These are phyloP conservation scores for Cyberlindnera misumaiensis DNA, from an alignment of 805 yeast species.

Conservation along the genomic window DNA sequence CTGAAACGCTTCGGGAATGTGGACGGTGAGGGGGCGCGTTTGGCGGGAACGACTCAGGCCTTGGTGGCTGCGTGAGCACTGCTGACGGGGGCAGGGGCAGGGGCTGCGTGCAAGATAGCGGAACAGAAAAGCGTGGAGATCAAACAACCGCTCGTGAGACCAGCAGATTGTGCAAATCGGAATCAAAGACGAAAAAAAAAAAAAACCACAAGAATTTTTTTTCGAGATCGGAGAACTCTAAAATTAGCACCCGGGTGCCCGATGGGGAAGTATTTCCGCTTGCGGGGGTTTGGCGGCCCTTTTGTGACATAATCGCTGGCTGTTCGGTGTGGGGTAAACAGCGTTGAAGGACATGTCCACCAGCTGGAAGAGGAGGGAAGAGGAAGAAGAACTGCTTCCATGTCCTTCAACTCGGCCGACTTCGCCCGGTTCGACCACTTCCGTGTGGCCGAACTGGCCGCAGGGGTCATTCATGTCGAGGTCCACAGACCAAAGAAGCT, in stretches of 20 bases:
- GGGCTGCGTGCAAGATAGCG: background rate
- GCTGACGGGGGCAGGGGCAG: no score
- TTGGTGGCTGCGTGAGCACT: no score
- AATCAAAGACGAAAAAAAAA: no score
- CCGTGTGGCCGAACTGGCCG: slow-evolving; percentile 7
- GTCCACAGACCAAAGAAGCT: slow-evolving; percentile 53
- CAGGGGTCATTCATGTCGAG: slow-evolving; percentile 46
- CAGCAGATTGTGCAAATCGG: background rate
- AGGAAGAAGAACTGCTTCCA: background rate
- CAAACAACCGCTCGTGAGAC: background rate
- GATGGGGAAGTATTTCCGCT: no score
- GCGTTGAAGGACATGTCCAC: background rate
- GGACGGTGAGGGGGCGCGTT: background rate
- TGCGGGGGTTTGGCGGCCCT: no score
- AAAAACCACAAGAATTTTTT: no score
- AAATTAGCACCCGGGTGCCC: no score
- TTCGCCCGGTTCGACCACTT: slow-evolving; percentile 15
- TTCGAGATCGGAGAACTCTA: no score
- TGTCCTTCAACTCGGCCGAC: background rate
- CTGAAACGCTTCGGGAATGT: background rate
- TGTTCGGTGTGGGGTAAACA: background rate
- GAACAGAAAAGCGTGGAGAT: background rate
- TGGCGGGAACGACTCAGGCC: background rate
- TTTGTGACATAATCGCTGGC: background rate
- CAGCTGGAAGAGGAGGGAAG: background rate